Percentiles rank a stretch among this genome's conserved stretches.
Conservation (phyloP, 345 rosid species). For the Raphanus sativus region DNA sequence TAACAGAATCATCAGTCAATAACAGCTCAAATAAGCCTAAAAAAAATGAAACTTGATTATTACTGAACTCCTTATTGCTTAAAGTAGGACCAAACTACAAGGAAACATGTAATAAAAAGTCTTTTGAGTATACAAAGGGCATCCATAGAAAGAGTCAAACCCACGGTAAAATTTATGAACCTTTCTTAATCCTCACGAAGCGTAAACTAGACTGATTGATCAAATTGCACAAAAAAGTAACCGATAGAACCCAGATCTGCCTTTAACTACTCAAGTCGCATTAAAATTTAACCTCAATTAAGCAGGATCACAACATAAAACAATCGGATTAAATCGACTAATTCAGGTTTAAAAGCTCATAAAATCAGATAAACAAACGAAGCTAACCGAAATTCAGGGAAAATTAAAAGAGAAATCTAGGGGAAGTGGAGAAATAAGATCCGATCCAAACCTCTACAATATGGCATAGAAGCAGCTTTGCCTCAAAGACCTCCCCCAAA, state of each 20-base stretch:
- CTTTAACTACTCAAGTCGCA: neutral
- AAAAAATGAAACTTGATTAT: neutral
- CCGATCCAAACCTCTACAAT: neutral
- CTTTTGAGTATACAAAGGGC: neutral
- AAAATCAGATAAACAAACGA: neutral
- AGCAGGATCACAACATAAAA: neutral
- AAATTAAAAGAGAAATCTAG: neutral
- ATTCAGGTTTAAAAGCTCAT: neutral
- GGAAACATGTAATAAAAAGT: neutral
- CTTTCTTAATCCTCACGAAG: neutral
- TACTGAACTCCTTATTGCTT: neutral
- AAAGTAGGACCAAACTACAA: neutral
- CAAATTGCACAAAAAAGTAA: neutral
- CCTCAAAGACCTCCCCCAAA: neutral
- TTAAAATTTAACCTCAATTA: neutral
- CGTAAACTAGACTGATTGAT: neutral
- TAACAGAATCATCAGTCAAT: neutral
- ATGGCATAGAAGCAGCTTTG: neutral
- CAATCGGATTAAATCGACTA: neutral
- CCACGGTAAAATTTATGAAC: neutral
- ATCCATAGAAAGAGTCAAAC: neutral
- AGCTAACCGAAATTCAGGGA: neutral
- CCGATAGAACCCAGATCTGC: neutral
- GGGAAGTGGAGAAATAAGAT: neutral
- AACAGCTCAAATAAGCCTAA: neutral